Evolutionary conservation across 345 rosid genomes (phyloP).

Genomic region (Barbarea vulgaris): DNA sequence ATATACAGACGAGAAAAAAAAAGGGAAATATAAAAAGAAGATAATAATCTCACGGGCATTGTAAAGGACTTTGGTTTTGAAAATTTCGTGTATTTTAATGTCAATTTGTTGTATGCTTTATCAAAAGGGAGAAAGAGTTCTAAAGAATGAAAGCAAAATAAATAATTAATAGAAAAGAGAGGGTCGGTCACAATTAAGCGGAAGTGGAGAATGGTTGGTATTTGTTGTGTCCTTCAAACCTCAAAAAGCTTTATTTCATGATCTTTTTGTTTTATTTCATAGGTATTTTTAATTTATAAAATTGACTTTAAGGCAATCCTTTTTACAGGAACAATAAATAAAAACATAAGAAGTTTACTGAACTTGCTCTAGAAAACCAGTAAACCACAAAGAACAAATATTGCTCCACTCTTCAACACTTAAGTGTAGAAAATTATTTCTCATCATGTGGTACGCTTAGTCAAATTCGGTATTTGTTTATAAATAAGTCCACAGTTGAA

Average conservation of each 20-base stretch:
- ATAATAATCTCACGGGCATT: conserved; percentile 35
- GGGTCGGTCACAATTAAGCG: conserved; percentile 41
- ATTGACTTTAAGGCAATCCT: background rate
- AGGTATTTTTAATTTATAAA: background rate
- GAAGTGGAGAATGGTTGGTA: conserved; percentile 45
- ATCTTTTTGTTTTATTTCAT: conserved; percentile 30
- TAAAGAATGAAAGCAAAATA: conserved; percentile 10
- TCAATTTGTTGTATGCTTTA: conserved; percentile 37
- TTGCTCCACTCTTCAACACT: background rate
- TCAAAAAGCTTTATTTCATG: conserved; percentile 29
- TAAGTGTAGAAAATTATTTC: background rate
- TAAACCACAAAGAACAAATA: no score
- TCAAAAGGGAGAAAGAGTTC: conserved; percentile 21
- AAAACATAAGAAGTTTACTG: background rate
- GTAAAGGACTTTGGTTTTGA: conserved; percentile 23
- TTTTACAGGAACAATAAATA: background rate
- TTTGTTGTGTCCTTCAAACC: conserved; percentile 40
- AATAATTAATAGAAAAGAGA: conserved; percentile 21
- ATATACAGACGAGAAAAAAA: conserved; percentile 18
- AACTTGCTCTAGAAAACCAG: background rate
- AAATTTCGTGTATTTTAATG: conserved; percentile 36
- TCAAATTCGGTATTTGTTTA: background rate
- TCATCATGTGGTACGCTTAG: background rate
- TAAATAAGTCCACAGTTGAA: background rate
- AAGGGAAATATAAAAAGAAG: conserved; percentile 18